A percentile compares a stretch with the other conserved stretches of the same genome.
Conservation (phyloP, 257 asterid genomes). For the Eucommia ulmoides region DNA sequence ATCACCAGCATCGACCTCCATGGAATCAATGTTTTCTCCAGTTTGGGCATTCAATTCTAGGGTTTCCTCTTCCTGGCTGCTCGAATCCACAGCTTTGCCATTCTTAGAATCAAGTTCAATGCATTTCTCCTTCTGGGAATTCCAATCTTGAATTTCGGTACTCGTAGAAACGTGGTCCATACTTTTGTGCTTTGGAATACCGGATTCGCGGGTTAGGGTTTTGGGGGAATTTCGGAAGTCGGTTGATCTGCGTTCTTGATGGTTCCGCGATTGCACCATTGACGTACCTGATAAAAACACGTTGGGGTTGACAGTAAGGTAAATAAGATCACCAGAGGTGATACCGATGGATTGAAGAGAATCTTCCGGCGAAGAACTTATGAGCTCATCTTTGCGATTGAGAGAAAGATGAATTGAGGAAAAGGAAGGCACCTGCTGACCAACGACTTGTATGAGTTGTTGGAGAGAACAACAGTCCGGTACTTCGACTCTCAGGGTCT, state of each 20-base stretch:
- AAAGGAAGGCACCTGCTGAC: conserved; percentile 25
- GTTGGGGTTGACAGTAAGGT: conserved; percentile 24
- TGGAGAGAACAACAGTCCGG: conserved; percentile 32
- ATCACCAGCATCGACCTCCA: conserved; percentile 24
- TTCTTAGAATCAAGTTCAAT: too few relatives aligned
- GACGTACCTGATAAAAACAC: conserved; percentile 9
- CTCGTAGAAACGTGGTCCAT: too few relatives aligned
- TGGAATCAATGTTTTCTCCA: conserved; percentile 15
- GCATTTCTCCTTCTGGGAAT: too few relatives aligned
- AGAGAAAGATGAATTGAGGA: conserved; percentile 55
- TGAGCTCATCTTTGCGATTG: conserved; percentile 60
- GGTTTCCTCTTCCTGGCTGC: conserved; percentile 9
- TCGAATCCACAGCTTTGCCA: not conserved
- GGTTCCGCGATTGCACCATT: conserved; percentile 2
- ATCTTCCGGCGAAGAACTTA: conserved; percentile 22
- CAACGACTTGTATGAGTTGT: conserved; percentile 33
- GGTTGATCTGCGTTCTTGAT: not conserved
- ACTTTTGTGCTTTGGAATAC: too few relatives aligned
- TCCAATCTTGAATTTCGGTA: too few relatives aligned
- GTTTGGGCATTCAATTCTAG: conserved; percentile 1
- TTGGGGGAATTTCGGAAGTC: not conserved
- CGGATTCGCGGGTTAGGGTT: too few relatives aligned
- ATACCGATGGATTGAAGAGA: conserved; percentile 57
- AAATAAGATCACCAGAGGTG: conserved; percentile 63
- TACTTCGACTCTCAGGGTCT: conserved; percentile 49